Conservation (phyloP, 2,329 filamentous ascomycete species). For the Stagonosporopsis chrysanthemi region DNA sequence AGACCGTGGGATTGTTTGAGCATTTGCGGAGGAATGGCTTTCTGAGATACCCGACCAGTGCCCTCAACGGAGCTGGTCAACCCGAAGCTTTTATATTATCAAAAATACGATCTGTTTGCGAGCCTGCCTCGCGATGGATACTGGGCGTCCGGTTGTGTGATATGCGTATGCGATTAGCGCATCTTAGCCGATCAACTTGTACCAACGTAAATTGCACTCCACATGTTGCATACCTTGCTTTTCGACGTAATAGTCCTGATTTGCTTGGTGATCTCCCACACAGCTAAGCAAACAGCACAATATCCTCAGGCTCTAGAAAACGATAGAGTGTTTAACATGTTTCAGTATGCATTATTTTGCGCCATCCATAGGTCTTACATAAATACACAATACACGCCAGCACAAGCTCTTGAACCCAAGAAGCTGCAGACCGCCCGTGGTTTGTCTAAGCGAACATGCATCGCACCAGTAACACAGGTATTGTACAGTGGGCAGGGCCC, state of each 20-base stretch:
- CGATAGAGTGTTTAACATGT: not conserved
- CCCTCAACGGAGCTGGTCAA: constrained; percentile 25
- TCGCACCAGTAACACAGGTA: constrained; percentile 24
- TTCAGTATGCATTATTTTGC: constrained; percentile 22
- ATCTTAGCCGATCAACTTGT: not conserved
- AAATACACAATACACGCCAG: constrained; percentile 19
- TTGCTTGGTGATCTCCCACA: too few relatives aligned
- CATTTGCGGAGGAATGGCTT: constrained; percentile 18
- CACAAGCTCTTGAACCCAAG: constrained; percentile 6
- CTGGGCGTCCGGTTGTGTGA: too few relatives aligned
- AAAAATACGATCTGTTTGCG: constrained; percentile 3
- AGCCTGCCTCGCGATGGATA: not conserved
- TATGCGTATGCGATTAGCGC: too few relatives aligned
- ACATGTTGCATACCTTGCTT: too few relatives aligned
- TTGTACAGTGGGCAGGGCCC: constrained; percentile 27
- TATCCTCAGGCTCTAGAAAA: not conserved
- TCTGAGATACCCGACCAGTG: constrained; percentile 23
- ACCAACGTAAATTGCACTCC: too few relatives aligned
- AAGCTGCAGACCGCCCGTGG: constrained; percentile 12
- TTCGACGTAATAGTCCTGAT: too few relatives aligned
- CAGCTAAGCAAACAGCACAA: not conserved
- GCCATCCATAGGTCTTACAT: constrained; percentile 19
- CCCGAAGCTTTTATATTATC: constrained; percentile 2
- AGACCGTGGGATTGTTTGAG: not conserved
- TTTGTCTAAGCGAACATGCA: constrained; percentile 14